Conservation (phyloP, 176 grass and related monocot genomes). For the Bolboschoenus planiculmis region DNA sequence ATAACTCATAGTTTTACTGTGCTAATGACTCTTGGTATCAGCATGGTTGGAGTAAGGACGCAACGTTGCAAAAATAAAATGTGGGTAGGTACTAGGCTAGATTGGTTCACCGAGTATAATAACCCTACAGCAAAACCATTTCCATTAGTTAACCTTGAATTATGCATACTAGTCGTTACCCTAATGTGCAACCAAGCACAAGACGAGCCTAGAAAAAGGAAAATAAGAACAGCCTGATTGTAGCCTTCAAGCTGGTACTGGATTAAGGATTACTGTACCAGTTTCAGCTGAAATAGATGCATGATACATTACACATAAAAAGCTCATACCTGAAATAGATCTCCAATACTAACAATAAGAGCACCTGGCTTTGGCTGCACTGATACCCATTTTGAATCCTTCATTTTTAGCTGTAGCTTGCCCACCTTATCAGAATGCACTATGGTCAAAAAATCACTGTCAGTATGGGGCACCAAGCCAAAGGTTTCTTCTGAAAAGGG, state of each 20-base stretch:
- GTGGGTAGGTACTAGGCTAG: background rate
- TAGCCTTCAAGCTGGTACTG: background rate
- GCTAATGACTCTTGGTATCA: background rate
- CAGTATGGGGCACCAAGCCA: constrained; percentile 82
- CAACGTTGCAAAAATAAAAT: background rate
- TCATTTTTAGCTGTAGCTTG: constrained; percentile 58
- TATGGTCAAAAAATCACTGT: constrained; percentile 94
- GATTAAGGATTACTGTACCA: background rate
- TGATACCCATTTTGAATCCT: constrained; percentile 57
- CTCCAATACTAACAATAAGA: constrained; percentile 84
- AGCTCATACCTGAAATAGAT: constrained; percentile 72
- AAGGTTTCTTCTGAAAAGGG: constrained; percentile 45
- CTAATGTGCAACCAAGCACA: background rate
- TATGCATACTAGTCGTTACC: background rate
- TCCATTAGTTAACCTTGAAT: background rate
- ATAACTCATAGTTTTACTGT: background rate
- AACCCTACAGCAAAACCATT: background rate
- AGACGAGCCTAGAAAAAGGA: background rate
- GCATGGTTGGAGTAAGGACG: background rate
- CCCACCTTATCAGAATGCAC: constrained; percentile 58
- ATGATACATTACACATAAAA: background rate
- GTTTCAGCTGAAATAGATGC: background rate
- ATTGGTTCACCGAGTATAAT: background rate
- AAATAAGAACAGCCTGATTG: background rate
- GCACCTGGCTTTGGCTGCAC: constrained; percentile 64